Base-by-base conservation (phyloP, 352 stramenopile species). In the Globisporangium orthogonon region DNA sequence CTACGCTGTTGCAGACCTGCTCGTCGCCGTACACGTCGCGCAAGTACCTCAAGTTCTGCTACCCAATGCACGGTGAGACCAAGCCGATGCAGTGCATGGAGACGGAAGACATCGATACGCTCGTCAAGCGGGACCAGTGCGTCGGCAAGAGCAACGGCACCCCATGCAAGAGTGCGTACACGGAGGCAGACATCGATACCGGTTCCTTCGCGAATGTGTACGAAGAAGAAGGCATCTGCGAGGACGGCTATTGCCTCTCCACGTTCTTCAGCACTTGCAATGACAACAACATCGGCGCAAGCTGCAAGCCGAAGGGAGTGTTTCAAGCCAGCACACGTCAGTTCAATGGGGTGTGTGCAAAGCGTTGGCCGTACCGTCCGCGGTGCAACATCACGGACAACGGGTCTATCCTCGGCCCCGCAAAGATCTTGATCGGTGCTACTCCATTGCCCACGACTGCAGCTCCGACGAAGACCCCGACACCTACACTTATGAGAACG, bases 71-170 rank as follows among this genome's bases (percentile, higher is more conserved):
- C 3, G n/a, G n/a, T n/a, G 49, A 40, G n/a, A 18, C 30, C 49
- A 40, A 54, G 49, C 31, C 49, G 31, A 23, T 54, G 31, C 30
- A 54, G 49, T 54, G 49, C 33, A 4, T 54, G 15, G 9, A 54
- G 17, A 4, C 39, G 0, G 30, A 39, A 33, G 15, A 54, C 31
- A 54, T 54, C 31, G 49, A 54, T 7, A 54, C 49, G 31, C 37
- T 54, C 49, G 33, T 44, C 9, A 15, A 54, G 49, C 49, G 49
- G 17, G 49, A 43, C 14, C 3, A 15, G 7, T 54, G 49, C 33
- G 39, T 31, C 5, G 18, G 41, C 49, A 54, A 54, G 49, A n/a
- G 30, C 15, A 33, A 54, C 15, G 49, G 49, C 49, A 31, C 49
- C 13, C 1, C 30, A 17, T 54, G 33, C 33, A 54, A 54, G 33